Conservation (phyloP, 2,329 filamentous ascomycete genomes). For the Diplodia scrobiculata region DNA sequence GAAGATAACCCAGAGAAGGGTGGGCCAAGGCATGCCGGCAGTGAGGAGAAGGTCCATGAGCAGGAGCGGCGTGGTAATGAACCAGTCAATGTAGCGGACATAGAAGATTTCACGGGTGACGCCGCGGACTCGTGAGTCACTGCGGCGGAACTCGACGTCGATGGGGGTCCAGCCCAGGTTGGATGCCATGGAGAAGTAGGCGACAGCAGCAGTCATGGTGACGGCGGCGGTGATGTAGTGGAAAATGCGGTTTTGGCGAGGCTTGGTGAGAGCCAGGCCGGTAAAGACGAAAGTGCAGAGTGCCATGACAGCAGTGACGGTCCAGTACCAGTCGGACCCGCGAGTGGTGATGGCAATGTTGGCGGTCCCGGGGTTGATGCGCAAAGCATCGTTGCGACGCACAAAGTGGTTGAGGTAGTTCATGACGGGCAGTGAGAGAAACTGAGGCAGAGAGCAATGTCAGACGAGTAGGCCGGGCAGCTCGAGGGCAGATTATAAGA, state of each 20-base stretch:
- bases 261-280: slow-evolving; percentile 56
- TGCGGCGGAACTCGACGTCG: slow-evolving; percentile 60
- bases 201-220: slow-evolving; percentile 61
- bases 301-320: slow-evolving; percentile 63
- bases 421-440: not conserved
- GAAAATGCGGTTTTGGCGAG: slow-evolving; percentile 60
- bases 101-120: slow-evolving; percentile 66
- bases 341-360: slow-evolving; percentile 61
- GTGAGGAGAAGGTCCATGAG: slow-evolving; percentile 65
- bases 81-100: slow-evolving; percentile 66
- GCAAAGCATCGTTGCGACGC: slow-evolving; percentile 51
- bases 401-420: slow-evolving; percentile 3
- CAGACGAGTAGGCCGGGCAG: not conserved
- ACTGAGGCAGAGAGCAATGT: not conserved
- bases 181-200: slow-evolving; percentile 69
- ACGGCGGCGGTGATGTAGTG: slow-evolving; percentile 65
- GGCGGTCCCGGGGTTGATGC: slow-evolving; percentile 48
- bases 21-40: slow-evolving; percentile 65
- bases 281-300: slow-evolving; percentile 58
- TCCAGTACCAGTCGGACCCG: slow-evolving; percentile 66
- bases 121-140: slow-evolving; percentile 51
- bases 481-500: slow-evolving; percentile 13
- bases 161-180: slow-evolving; percentile 66
- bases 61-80: slow-evolving; percentile 65
- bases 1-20: slow-evolving; percentile 63